Evolutionary conservation across 1,139 yeast genomes (phyloP).

Genomic region (Candida tropicalis): DNA sequence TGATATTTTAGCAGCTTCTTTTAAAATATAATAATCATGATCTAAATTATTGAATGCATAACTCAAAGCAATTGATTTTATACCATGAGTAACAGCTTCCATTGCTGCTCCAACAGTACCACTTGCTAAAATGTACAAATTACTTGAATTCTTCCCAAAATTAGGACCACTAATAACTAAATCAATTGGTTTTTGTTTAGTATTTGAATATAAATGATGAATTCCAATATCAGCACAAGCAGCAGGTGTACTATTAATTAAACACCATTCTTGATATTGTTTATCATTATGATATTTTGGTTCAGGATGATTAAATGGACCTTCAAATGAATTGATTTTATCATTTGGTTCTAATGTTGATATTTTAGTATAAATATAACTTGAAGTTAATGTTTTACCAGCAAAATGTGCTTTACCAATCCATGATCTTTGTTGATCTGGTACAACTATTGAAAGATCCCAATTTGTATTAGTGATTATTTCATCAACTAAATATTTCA

Average conservation of each 20-base stretch:
- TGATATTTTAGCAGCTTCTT: constrained; percentile 68
- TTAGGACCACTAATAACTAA: constrained; percentile 93
- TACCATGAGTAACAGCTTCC: constrained; percentile 87
- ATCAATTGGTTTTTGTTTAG: constrained; percentile 64
- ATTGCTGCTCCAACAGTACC: constrained; percentile 99
- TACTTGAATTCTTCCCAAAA: constrained; percentile 89
- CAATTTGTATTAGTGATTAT: constrained; percentile 69
- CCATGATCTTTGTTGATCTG: constrained; percentile 86
- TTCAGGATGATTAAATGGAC: constrained; percentile 65
- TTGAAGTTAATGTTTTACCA: constrained; percentile 70
- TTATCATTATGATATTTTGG: constrained; percentile 24
- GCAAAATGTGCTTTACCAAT: constrained; percentile 97
- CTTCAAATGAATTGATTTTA: constrained; percentile 54
- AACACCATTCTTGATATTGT: constrained; percentile 73
- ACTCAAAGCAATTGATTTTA: constrained; percentile 76
- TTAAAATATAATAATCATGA: constrained; percentile 56
- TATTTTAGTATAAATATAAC: constrained; percentile 59
- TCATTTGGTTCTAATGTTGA: constrained; percentile 32
- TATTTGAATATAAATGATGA: constrained; percentile 60
- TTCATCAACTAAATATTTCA: constrained; percentile 78
- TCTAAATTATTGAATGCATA: constrained; percentile 68
- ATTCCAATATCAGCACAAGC: constrained; percentile 91
- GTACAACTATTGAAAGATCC: constrained; percentile 84
- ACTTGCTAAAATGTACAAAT: constrained; percentile 85
- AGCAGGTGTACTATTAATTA: constrained; percentile 93